phyloP scores from a whole-genome alignment of 495 filamentous ascomycete species.

The Hypoxylon trugodes region DNA sequence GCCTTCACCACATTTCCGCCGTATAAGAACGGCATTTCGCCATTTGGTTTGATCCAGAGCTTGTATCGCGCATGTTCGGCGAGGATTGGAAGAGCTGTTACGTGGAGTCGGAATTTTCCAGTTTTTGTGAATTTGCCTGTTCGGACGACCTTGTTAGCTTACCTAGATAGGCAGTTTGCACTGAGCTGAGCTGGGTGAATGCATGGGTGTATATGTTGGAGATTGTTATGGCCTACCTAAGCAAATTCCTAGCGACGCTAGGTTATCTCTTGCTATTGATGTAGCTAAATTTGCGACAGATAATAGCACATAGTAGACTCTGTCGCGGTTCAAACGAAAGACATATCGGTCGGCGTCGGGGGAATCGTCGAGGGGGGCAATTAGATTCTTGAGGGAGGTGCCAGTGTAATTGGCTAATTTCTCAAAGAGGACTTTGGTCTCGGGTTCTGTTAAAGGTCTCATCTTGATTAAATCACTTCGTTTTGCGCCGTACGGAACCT shows the following conservation, averaged over 20 bases:
- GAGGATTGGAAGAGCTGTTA: constrained; percentile 85
- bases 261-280: constrained; percentile 75
- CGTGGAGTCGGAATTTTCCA: constrained; percentile 85
- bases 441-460: constrained; percentile 77
- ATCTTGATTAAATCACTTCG: constrained; percentile 52
- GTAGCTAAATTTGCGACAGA: constrained; percentile 90
- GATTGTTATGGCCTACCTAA: constrained; percentile 56
- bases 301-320: constrained; percentile 89
- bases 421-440: constrained; percentile 76
- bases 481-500: constrained; percentile 2
- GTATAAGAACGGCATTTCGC: constrained; percentile 94
- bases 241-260: constrained; percentile 87
- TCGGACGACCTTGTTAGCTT: constrained; percentile 4
- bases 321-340: constrained; percentile 79
- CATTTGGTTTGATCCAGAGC: constrained; percentile 94
- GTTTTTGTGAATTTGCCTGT: constrained; percentile 88
- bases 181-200: too few relatives aligned
- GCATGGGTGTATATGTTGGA: neutral
- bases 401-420: constrained; percentile 90
- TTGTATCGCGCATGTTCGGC: constrained; percentile 90
- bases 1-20: constrained; percentile 90
- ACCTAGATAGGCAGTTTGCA: too few relatives aligned
- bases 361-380: constrained; percentile 73
- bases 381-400: constrained; percentile 77
- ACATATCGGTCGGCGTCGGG: constrained; percentile 75